Conservation (phyloP, 305 asterid genomes). For the Ajuga reptans region DNA sequence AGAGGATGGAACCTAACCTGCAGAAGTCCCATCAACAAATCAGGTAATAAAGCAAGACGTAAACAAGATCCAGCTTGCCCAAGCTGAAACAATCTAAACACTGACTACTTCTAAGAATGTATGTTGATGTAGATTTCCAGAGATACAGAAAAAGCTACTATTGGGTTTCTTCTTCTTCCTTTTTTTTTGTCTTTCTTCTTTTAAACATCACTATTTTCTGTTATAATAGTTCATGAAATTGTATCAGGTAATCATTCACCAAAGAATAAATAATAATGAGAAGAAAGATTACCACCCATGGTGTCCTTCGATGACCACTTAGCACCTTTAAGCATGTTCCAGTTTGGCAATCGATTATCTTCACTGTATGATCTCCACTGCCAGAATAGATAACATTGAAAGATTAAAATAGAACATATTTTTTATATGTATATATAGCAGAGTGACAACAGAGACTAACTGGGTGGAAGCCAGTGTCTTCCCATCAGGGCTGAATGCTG, state of each 20-base stretch:
- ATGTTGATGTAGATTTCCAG: neutral
- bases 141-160: conserved; percentile 1
- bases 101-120: neutral
- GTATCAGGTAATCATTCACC: neutral
- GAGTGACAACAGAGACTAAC: conserved; percentile 34
- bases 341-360: conserved; percentile 81
- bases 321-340: conserved; percentile 88
- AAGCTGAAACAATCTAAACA: conserved; percentile 21
- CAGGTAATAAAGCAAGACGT: conserved; percentile 17
- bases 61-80: neutral
- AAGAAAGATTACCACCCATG: conserved; percentile 89
- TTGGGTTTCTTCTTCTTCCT: neutral
- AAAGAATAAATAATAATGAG: conserved; percentile 7
- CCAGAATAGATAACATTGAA: conserved; percentile 24
- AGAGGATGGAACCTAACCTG: conserved; percentile 98
- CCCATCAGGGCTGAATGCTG: conserved; percentile 96
- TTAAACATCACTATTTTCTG: neutral
- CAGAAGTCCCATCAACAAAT: conserved; percentile 29
- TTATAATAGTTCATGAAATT: neutral
- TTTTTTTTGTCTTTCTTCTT: neutral
- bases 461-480: conserved; percentile 93
- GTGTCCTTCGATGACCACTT: conserved; percentile 95
- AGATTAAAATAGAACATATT: neutral
- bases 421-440: neutral
- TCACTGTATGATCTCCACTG: conserved; percentile 98